A percentile compares a stretch with the other conserved stretches of the same genome.
These are phyloP conservation scores for Platanus orientalis DNA, from an alignment of 164 flowering plant genomes.

Conservation along the genomic window DNA sequence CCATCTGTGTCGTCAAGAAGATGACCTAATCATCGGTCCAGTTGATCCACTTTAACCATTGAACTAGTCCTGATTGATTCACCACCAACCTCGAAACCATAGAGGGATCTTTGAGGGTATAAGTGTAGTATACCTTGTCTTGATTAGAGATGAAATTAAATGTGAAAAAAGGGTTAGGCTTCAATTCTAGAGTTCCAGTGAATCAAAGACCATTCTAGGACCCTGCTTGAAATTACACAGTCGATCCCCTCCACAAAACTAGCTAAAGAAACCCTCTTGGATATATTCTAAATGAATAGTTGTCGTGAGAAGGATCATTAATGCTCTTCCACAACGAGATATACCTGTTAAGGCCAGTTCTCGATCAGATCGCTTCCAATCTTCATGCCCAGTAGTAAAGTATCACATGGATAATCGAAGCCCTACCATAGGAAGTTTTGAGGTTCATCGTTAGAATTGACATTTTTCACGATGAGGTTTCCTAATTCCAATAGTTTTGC, in stretches of 20 bases:
- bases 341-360: conserved; percentile 6
- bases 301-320: conserved; percentile 8
- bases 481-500: conserved; percentile 18
- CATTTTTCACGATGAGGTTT: conserved; percentile 25
- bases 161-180: no score
- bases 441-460: not conserved
- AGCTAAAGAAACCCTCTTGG: not conserved
- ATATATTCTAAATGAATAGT: not conserved
- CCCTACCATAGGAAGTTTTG: conserved; percentile 34
- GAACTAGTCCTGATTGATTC: no score
- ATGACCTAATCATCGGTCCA: no score
- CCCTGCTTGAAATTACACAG: not conserved
- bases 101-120: no score
- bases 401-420: conserved; percentile 33
- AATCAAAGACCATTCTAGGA: no score
- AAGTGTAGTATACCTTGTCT: no score
- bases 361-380: conserved; percentile 12
- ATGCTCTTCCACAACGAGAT: conserved; percentile 3
- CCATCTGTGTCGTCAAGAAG: not conserved
- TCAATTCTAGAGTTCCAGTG: no score
- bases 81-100: no score
- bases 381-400: conserved; percentile 18
- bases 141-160: no score
- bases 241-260: not conserved
- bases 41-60: no score